Evolutionary conservation across 345 rosid genomes (phyloP).

Genomic region (Arabidopsis suecica): DNA sequence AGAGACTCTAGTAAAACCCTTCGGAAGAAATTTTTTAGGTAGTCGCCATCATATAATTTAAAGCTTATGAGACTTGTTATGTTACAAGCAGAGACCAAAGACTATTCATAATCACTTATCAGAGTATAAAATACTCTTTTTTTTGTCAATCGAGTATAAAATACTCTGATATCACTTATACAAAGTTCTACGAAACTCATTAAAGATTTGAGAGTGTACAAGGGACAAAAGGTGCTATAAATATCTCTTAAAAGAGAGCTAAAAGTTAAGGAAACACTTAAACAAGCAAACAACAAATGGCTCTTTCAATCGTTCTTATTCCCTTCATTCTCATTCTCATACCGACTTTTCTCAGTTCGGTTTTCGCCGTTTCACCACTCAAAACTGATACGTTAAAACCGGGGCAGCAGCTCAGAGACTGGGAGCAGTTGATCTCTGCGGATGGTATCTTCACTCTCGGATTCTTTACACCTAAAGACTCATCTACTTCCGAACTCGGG

Average conservation of each 20-base stretch:
- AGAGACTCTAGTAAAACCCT: neutral
- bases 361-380: slow-evolving; percentile 20
- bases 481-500: slow-evolving; percentile 31
- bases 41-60: slow-evolving; percentile 12
- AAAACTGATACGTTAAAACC: slow-evolving; percentile 48
- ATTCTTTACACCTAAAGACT: slow-evolving; percentile 58
- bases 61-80: neutral
- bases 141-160: too few relatives aligned
- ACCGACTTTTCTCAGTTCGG: slow-evolving; percentile 14
- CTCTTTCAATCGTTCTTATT: slow-evolving; percentile 25
- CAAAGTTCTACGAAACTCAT: neutral
- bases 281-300: slow-evolving; percentile 30
- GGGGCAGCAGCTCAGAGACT: slow-evolving; percentile 60
- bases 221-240: slow-evolving; percentile 17
- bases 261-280: slow-evolving; percentile 1
- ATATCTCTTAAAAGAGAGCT: neutral
- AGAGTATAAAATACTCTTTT: too few relatives aligned
- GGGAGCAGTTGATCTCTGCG: slow-evolving; percentile 63
- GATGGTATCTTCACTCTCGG: slow-evolving; percentile 57
- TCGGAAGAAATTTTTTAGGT: slow-evolving; percentile 10
- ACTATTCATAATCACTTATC: slow-evolving; percentile 5
- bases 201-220: slow-evolving; percentile 8
- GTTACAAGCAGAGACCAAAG: slow-evolving; percentile 23
- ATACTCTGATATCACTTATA: neutral
- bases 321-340: slow-evolving; percentile 30